Percentiles rank a stretch among this genome's conserved stretches.
Evolutionary conservation across 768 basidiomycete species (phyloP).

Genomic region (Omphalotus guepiniiformis): DNA sequence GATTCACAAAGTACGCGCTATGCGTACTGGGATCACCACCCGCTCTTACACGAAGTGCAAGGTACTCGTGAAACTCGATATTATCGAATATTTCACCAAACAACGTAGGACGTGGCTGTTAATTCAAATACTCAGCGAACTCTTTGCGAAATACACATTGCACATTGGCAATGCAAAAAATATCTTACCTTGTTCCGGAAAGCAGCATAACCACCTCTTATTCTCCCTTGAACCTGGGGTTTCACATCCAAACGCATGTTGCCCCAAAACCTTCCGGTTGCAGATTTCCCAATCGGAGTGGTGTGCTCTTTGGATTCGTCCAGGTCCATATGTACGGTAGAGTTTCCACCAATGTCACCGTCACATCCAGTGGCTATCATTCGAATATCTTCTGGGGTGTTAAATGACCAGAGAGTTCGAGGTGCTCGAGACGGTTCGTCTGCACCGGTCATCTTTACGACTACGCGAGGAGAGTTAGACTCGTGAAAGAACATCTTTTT

Average conservation of each 20-base stretch:
- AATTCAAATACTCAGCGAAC: background rate
- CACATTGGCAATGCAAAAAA: background rate
- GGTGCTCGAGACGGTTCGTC: conserved; percentile 57
- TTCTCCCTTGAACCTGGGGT: conserved; percentile 57
- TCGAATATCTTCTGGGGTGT: conserved; percentile 50
- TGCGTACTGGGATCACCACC: conserved; percentile 73
- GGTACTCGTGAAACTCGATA: conserved; percentile 73
- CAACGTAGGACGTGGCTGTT: conserved; percentile 71
- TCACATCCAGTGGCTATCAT: conserved; percentile 82
- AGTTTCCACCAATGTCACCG: conserved; percentile 81
- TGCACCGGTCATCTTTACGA: conserved; percentile 75
- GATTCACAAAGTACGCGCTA: conserved; percentile 88
- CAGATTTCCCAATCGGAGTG: conserved; percentile 38
- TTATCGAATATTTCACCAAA: conserved; percentile 88
- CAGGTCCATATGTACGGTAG: conserved; percentile 72
- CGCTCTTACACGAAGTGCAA: conserved; percentile 75
- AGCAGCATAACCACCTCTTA: conserved; percentile 87
- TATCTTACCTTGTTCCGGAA: conserved; percentile 72
- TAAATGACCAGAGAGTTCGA: conserved; percentile 63
- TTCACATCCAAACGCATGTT: conserved; percentile 69
- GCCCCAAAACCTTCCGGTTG: conserved; percentile 76
- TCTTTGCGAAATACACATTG: background rate
- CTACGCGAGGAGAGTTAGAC: conserved; percentile 30
- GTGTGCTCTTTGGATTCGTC: conserved; percentile 48
- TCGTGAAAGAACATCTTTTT: background rate